Percentiles rank a stretch among this genome's conserved stretches.
Evolutionary conservation across 208 protist species (phyloP).

Genomic region (Borovskyia barvae): DNA sequence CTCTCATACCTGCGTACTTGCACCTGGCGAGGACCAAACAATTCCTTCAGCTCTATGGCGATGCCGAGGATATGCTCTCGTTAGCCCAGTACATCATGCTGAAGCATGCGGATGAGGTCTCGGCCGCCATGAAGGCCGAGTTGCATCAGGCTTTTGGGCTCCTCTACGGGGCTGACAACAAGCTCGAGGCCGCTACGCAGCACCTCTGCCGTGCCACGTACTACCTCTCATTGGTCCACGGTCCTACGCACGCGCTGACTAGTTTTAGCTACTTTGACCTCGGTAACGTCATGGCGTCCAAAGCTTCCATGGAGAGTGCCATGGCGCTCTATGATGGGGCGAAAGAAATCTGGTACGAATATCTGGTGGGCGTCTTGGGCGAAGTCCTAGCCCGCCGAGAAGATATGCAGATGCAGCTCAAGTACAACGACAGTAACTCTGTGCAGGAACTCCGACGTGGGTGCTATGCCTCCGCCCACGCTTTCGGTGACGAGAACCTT

Average conservation of each 20-base stretch:
- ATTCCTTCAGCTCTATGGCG: constrained; percentile 73
- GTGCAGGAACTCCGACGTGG: constrained; percentile 30
- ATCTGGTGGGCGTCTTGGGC: constrained; percentile 44
- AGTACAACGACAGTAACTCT: constrained; percentile 65
- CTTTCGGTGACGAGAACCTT: constrained; percentile 81
- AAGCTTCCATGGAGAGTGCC: constrained; percentile 78
- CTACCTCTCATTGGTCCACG: constrained; percentile 83
- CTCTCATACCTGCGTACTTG: constrained; percentile 80
- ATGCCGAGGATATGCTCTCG: constrained; percentile 88
- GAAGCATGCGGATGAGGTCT: constrained; percentile 54
- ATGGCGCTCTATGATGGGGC: constrained; percentile 88
- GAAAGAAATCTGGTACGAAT: constrained; percentile 83
- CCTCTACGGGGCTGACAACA: constrained; percentile 81
- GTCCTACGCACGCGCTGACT: constrained; percentile 72
- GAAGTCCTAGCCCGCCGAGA: constrained; percentile 57
- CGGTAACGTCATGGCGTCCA: constrained; percentile 88
- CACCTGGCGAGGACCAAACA: constrained; percentile 87
- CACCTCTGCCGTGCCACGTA: constrained; percentile 86
- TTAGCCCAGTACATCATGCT: constrained; percentile 85
- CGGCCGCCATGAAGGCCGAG: constrained; percentile 66
- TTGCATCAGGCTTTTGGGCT: constrained; percentile 89
- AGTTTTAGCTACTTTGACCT: constrained; percentile 91
- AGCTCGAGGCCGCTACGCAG: constrained; percentile 77
- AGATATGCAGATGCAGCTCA: constrained; percentile 50
- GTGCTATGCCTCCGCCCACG: constrained; percentile 58